Percentiles rank a stretch among this genome's conserved stretches.
Evolutionary conservation across 2,329 filamentous ascomycete genomes (phyloP).

Genomic region (Teratosphaeria nubilosa): DNA sequence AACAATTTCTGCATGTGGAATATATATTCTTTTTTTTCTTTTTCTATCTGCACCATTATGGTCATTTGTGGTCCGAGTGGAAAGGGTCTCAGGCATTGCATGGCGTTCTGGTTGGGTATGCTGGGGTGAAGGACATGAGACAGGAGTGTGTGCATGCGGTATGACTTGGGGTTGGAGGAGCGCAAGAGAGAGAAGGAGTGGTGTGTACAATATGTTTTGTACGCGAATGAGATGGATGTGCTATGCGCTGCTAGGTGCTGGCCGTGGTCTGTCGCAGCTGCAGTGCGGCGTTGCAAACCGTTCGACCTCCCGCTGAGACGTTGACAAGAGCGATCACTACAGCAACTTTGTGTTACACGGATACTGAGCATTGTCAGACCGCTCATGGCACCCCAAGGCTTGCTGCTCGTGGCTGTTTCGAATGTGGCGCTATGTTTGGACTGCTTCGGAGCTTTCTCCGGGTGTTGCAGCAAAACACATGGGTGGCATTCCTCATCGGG

Average conservation of each 20-base stretch:
- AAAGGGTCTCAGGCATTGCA: neutral
- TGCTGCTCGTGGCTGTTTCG: neutral
- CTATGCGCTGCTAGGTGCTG: neutral
- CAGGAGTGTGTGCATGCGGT: neutral
- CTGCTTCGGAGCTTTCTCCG: neutral
- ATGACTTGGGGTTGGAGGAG: neutral
- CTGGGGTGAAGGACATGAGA: neutral
- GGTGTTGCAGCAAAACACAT: neutral
- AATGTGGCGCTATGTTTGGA: neutral
- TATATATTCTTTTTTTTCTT: neutral
- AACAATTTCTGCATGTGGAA: neutral
- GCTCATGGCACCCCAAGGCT: neutral
- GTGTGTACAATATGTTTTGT: neutral
- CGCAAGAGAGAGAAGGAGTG: neutral
- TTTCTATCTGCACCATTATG: neutral
- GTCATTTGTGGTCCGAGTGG: neutral
- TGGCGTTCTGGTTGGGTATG: neutral
- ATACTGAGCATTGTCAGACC: neutral
- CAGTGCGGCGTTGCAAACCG: neutral
- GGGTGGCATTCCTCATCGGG: neutral
- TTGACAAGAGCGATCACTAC: neutral
- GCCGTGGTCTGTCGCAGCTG: neutral
- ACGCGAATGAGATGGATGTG: neutral
- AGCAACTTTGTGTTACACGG: neutral
- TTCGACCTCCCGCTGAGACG: neutral